phyloP scores from a whole-genome alignment of 2,329 filamentous ascomycete genomes.

The Fusarium sterilihyphosum region DNA sequence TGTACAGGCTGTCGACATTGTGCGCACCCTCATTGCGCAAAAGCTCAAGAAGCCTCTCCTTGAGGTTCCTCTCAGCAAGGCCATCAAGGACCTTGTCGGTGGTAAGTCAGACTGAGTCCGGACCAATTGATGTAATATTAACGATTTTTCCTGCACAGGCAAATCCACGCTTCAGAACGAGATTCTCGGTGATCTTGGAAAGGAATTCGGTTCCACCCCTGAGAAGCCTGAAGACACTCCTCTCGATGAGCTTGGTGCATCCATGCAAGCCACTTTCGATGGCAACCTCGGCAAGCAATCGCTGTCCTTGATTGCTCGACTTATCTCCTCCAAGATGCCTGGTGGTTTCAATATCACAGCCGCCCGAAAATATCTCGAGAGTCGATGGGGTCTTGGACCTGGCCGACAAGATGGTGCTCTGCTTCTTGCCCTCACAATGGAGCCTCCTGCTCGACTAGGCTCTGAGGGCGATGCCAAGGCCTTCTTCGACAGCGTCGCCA shows the following conservation, averaged over 20 bases:
- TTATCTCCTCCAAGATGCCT: constrained; percentile 99
- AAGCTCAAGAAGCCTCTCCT: constrained; percentile 95
- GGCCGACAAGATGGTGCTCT: constrained; percentile 93
- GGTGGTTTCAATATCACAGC: constrained; percentile 99
- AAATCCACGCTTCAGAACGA: constrained; percentile 99
- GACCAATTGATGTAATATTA: neutral
- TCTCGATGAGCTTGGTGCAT: constrained; percentile 90
- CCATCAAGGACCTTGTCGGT: constrained; percentile 98
- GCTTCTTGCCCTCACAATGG: constrained; percentile 89
- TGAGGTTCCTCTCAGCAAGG: constrained; percentile 93
- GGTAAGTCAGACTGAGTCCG: constrained; percentile 67
- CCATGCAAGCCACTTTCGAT: constrained; percentile 99
- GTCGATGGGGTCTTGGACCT: constrained; percentile 85
- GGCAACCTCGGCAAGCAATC: constrained; percentile 98
- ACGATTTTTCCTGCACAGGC: constrained; percentile 61
- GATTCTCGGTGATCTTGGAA: constrained; percentile 95
- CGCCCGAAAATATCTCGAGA: constrained; percentile 94
- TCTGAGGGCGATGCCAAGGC: constrained; percentile 92
- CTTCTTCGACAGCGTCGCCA: constrained; percentile 86
- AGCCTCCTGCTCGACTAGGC: constrained; percentile 87
- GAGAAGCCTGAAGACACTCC: constrained; percentile 99
- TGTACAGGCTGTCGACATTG: constrained; percentile 87
- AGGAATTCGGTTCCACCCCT: constrained; percentile 97
- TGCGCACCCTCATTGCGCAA: constrained; percentile 90
- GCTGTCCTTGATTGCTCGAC: constrained; percentile 87